Percentiles rank a stretch among this genome's conserved stretches.
Conservation (phyloP, 345 rosid genomes). For the Salix arbutifolia region DNA sequence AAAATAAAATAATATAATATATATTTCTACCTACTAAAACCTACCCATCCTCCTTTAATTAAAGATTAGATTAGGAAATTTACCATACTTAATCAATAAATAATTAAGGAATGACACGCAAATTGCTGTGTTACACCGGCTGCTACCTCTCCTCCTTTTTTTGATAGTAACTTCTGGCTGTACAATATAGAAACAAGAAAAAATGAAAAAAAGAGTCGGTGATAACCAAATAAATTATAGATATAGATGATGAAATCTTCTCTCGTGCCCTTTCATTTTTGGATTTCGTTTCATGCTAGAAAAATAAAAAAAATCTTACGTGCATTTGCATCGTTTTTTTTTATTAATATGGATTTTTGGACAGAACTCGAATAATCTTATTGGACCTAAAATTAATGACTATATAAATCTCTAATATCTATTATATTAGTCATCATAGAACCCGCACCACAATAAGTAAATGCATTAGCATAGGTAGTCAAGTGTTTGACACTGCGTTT, state of each 20-base stretch:
- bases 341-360: no score
- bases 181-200: no score
- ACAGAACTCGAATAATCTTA: no score
- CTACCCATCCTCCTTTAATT: neutral
- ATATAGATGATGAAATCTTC: constrained; percentile 32
- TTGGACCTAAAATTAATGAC: no score
- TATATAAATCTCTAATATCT: no score
- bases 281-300: constrained; percentile 24
- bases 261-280: constrained; percentile 10
- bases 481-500: no score
- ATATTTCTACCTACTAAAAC: neutral
- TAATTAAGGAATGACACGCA: neutral
- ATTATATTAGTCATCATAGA: no score
- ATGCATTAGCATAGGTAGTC: no score
- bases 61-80: neutral
- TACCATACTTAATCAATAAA: neutral
- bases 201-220: constrained; percentile 5
- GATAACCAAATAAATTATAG: neutral
- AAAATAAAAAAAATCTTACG: neutral
- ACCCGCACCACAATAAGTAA: no score
- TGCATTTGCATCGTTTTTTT: no score
- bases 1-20: no score
- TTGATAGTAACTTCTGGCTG: neutral
- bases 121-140: neutral
- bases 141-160: neutral